Percentiles rank a stretch among this genome's conserved stretches.
Conservation (phyloP, 163 green algal species). For the Botryococcus braunii region DNA sequence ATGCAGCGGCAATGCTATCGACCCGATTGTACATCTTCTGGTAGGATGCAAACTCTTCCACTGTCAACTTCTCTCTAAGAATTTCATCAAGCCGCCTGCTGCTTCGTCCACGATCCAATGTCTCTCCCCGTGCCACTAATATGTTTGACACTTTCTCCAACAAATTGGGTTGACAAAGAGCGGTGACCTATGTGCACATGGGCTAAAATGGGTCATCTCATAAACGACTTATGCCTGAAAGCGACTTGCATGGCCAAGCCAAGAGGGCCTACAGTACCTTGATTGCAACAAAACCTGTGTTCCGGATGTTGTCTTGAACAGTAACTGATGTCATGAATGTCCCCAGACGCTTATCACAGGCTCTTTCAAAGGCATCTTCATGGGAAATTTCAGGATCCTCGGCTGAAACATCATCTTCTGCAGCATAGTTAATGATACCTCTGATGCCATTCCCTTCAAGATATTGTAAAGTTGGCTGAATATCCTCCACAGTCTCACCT, state of each 20-base stretch:
- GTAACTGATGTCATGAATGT: constrained; percentile 66
- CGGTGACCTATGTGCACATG: constrained; percentile 51
- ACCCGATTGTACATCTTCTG: constrained; percentile 51
- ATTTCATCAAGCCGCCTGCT: constrained; percentile 11
- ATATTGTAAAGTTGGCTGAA: constrained; percentile 17
- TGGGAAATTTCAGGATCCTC: not conserved
- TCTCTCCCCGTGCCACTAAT: constrained; percentile 28
- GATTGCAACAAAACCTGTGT: constrained; percentile 68
- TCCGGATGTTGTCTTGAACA: constrained; percentile 32
- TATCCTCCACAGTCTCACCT: constrained; percentile 28
- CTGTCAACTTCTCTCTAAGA: constrained; percentile 24
- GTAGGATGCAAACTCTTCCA: constrained; percentile 49
- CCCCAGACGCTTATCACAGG: constrained; percentile 55
- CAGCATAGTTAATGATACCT: constrained; percentile 78
- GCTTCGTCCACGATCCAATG: not conserved
- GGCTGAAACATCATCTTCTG: constrained; percentile 59
- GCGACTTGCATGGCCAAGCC: not conserved
- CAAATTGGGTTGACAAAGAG: constrained; percentile 66
- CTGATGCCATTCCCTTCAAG: constrained; percentile 48
- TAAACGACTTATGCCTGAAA: constrained; percentile 4
- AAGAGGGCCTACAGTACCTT: constrained; percentile 34
- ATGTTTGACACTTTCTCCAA: constrained; percentile 54
- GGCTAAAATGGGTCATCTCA: not conserved
- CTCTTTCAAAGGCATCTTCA: constrained; percentile 27
- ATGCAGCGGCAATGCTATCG: constrained; percentile 34